Evolutionary conservation across 2,329 filamentous ascomycete genomes (phyloP), one percentile per base, ranked within the genome.

Genomic region (Cercospora sp.): DNA sequence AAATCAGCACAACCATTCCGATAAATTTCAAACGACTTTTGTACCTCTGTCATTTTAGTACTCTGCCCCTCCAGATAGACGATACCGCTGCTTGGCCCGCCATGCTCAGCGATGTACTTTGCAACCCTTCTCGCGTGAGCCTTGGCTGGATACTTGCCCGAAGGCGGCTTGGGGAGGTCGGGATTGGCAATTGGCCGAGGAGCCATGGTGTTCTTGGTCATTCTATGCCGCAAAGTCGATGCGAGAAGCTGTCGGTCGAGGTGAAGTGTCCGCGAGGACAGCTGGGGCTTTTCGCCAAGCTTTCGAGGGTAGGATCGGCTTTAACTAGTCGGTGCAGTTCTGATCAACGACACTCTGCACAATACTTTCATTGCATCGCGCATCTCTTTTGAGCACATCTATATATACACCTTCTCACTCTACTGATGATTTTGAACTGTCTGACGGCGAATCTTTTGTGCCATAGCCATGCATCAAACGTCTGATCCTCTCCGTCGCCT

Each of bases 51-150:
- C 79, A 97, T 84, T 77, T 87, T 89, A 71, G 90, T 92, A 79
- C 90, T 88, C 77, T 94, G 91, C 64, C 90, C 91, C 83, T 98
- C 94, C 57, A 98, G 85, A 78, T 97, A 99, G 66, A 99, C 85
- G 18, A 94, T 85, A 59, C 93, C 94, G 33, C 83, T 85, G 66
- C 84, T 84, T 71, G 87, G 84, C 33, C 90, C 88, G 48, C 89
- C 82, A 77, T 91, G 82, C 69, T 87, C 83, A 64, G 86, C 85
- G 71, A 98, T 89, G 79, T 90, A 90, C 68, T 92, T 88, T 67
- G 90, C 91, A n/a, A 98, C 94, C 69, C 90, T 89, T 74, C 87
- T 87, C 68, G 91, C 93, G 80, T 99, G 95, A 30, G 87, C 85
- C 83, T 97, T 98, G 75, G 91, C 94, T 26, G 95, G 95, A 75